Evolutionary conservation across 2,329 filamentous ascomycete genomes (phyloP), one percentile per base, ranked within the genome.

Genomic region (Curvularia verruculosa): DNA sequence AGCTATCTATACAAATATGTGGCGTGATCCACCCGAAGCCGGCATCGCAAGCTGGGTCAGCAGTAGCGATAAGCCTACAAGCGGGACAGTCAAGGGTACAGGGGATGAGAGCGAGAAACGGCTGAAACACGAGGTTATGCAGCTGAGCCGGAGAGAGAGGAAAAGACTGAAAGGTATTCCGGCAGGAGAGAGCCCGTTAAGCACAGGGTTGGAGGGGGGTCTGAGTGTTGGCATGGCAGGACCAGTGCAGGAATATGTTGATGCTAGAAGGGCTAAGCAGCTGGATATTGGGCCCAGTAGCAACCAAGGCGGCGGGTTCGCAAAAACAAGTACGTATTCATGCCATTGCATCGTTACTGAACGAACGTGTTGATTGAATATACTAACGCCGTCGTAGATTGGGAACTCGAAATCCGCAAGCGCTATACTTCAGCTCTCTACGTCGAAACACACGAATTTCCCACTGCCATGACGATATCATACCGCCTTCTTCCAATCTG

Each of bases 281-380:
- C 81, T 83, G 26, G 83, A 88, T 28, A 85, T 91, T 54, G 84
- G 87, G 8, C 87, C 89, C 24, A 83, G 87, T 26, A 70, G 67
- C 87, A 87, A 69, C 31, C 88, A 89, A 23, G 88, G 87, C 26
- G 89, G 87, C 29, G 89, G 89, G 19, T 83, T 94, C 44, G 92
- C 91, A 65, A 92, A 94, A 82, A 96, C 84, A 34, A 86, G 89
- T 92, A 81, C 73, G 87, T 78, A 7, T 28, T 15, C 26, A 36
- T n/a, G n/a, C 21, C 24, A 4, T 46, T 13, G 26, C 5, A n/a
- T 28, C 15, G 15, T n/a, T 21, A 1, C 7, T 5, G 5, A 23
- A 13, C 5, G 21, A 15, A 19, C 12, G n/a, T 6, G 18, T 34
- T 2, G 5, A 3, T 26, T 13, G 18, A 18, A 13, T 24, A 41